Evolutionary conservation across 768 basidiomycete genomes (phyloP).

Genomic region (Scleroderma bovista): DNA sequence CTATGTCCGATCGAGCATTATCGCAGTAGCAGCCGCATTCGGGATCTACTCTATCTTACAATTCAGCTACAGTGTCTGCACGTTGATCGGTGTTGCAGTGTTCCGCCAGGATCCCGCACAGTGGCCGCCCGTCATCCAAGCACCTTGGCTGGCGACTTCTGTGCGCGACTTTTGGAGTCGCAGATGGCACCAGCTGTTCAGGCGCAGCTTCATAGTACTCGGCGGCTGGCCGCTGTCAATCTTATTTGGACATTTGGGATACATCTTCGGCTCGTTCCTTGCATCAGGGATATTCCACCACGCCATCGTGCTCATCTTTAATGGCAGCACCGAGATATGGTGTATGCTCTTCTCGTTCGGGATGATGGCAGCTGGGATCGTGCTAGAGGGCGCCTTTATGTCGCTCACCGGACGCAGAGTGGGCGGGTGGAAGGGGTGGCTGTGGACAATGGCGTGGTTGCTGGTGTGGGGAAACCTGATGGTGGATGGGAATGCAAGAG

Average conservation of each 20-base stretch:
- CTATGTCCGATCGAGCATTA: conserved; percentile 37
- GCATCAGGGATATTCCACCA: conserved; percentile 59
- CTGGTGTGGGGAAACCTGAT: conserved; percentile 42
- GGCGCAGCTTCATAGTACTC: conserved; percentile 48
- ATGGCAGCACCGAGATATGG: conserved; percentile 42
- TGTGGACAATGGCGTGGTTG: conserved; percentile 49
- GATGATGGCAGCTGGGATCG: conserved; percentile 47
- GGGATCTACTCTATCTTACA: conserved; percentile 43
- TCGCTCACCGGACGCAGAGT: conserved; percentile 39
- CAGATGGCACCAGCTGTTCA: conserved; percentile 66
- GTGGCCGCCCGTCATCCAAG: conserved; percentile 61
- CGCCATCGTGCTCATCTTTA: conserved; percentile 53
- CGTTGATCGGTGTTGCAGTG: conserved; percentile 40
- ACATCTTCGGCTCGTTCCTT: conserved; percentile 57
- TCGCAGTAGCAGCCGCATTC: conserved; percentile 40
- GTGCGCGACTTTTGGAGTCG: conserved; percentile 57
- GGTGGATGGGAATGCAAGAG: conserved; percentile 37
- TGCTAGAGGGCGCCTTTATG: conserved; percentile 46
- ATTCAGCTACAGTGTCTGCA: conserved; percentile 34
- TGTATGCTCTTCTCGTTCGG: conserved; percentile 49
- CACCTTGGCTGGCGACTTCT: conserved; percentile 54
- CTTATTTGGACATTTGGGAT: conserved; percentile 42
- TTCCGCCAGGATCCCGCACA: conserved; percentile 44
- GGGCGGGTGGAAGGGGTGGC: conserved; percentile 41
- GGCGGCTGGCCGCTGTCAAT: conserved; percentile 40